Percentiles rank a stretch among this genome's conserved stretches.
phyloP scores from a whole-genome alignment of 305 asterid genomes.

The Fraxinus nigra region DNA sequence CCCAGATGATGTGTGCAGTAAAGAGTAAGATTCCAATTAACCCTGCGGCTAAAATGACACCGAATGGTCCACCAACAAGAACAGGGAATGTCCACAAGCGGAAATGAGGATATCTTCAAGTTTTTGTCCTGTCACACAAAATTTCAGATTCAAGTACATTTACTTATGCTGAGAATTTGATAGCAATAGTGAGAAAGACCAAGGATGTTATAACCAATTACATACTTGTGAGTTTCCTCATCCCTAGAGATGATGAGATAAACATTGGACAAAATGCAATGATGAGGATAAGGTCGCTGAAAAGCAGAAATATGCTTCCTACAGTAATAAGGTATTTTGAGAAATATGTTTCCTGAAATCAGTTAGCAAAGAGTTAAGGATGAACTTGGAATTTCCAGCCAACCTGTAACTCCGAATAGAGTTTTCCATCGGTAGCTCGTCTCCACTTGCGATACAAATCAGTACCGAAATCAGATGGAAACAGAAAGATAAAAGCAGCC shows the following conservation, averaged over 20 bases:
- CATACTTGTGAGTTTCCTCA: slow-evolving; percentile 42
- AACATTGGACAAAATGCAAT: slow-evolving; percentile 56
- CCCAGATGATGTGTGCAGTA: slow-evolving; percentile 53
- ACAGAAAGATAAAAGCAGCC: slow-evolving; percentile 50
- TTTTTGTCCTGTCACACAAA: slow-evolving; percentile 35
- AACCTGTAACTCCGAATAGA: slow-evolving; percentile 54
- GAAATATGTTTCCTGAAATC: slow-evolving; percentile 28
- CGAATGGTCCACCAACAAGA: slow-evolving; percentile 78
- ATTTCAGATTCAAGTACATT: not conserved
- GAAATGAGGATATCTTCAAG: slow-evolving; percentile 33
- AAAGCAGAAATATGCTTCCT: slow-evolving; percentile 58
- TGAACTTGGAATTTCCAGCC: not conserved
- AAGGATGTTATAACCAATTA: not conserved
- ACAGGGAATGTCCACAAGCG: slow-evolving; percentile 89
- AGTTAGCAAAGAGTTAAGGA: not conserved
- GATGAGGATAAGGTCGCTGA: slow-evolving; percentile 61
- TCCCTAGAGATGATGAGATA: slow-evolving; percentile 46
- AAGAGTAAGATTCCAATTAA: slow-evolving; percentile 58
- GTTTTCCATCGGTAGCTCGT: slow-evolving; percentile 23
- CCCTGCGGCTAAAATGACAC: slow-evolving; percentile 88
- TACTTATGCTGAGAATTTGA: not conserved
- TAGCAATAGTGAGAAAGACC: not conserved
- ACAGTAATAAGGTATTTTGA: slow-evolving; percentile 12
- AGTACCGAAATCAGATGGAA: slow-evolving; percentile 33
- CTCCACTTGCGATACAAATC: slow-evolving; percentile 20